Percentiles rank a stretch among this genome's conserved stretches.
phyloP scores from a whole-genome alignment of 768 basidiomycete genomes.

The Boletus pseudo-olivaceus region DNA sequence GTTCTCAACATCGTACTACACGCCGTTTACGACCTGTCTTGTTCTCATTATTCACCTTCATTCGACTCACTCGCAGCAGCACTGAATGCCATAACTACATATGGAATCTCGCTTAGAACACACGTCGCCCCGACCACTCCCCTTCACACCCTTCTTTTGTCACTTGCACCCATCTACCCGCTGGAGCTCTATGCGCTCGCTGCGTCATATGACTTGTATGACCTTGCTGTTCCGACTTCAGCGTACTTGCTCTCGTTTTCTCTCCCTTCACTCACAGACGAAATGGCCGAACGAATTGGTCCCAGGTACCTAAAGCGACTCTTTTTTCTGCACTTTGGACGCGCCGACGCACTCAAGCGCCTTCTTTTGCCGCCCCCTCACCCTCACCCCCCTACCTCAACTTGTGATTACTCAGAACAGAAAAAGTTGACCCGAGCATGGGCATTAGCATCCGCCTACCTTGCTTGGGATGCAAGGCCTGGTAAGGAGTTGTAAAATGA shows the following conservation, averaged over 20 bases:
- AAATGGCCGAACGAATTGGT: slow-evolving; percentile 65
- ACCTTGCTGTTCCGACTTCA: slow-evolving; percentile 73
- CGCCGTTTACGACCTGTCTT: slow-evolving; percentile 66
- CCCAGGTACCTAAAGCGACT: slow-evolving; percentile 75
- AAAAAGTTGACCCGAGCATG: slow-evolving; percentile 78
- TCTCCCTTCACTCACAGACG: slow-evolving; percentile 66
- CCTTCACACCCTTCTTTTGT: slow-evolving; percentile 58
- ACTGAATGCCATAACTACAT: slow-evolving; percentile 52
- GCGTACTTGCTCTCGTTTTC: slow-evolving; percentile 71
- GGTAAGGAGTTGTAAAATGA: slow-evolving; percentile 42
- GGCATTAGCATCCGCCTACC: slow-evolving; percentile 78
- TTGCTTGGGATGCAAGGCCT: slow-evolving; percentile 80
- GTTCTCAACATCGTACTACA: slow-evolving; percentile 74
- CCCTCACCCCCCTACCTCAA: slow-evolving; percentile 65
- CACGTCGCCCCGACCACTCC: slow-evolving; percentile 50
- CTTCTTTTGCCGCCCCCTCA: slow-evolving; percentile 72
- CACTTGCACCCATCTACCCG: slow-evolving; percentile 64
- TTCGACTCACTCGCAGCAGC: slow-evolving; percentile 55
- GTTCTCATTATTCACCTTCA: slow-evolving; percentile 69
- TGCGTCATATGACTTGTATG: slow-evolving; percentile 60
- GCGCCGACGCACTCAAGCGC: slow-evolving; percentile 77
- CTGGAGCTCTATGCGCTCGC: slow-evolving; percentile 73
- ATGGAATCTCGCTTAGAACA: slow-evolving; percentile 54
- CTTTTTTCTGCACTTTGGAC: slow-evolving; percentile 82
- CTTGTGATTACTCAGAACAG: slow-evolving; percentile 72